Evolutionary conservation across 306 rosid genomes (phyloP).

Genomic region (Fagus crenata): DNA sequence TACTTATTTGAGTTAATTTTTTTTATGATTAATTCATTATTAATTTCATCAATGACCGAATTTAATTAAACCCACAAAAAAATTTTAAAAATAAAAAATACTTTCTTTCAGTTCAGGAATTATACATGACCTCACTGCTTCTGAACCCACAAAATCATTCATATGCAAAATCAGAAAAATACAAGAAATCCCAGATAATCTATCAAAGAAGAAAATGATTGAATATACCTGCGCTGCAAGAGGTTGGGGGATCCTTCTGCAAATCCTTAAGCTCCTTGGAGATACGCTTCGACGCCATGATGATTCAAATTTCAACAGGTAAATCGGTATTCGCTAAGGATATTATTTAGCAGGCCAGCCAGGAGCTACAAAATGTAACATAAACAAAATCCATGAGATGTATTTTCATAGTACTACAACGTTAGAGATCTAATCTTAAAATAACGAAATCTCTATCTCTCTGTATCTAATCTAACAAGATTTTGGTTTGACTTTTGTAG

Average conservation of each 20-base stretch:
- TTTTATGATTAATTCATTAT: not conserved
- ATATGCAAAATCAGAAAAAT: too few species aligned
- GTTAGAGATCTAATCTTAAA: too few species aligned
- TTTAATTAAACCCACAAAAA: not conserved
- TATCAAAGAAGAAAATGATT: not conserved
- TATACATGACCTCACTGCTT: too few species aligned
- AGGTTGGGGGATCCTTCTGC: conserved; percentile 87
- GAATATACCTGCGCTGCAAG: conserved; percentile 67
- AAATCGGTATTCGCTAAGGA: too few species aligned
- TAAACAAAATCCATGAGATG: too few species aligned
- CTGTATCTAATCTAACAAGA: too few species aligned
- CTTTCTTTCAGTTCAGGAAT: not conserved
- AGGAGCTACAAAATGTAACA: not conserved
- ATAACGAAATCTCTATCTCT: too few species aligned
- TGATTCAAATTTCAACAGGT: not conserved
- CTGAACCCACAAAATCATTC: too few species aligned
- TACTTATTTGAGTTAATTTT: not conserved
- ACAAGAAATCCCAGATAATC: not conserved
- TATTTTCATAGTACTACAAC: not conserved
- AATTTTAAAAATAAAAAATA: not conserved
- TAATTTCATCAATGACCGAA: not conserved
- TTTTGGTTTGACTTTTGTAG: too few species aligned
- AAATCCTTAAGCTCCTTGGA: conserved; percentile 73
- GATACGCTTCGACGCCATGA: conserved; percentile 81
- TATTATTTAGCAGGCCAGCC: too few species aligned